phyloP scores from a whole-genome alignment of 345 rosid species.

The Erodium maritimum region DNA sequence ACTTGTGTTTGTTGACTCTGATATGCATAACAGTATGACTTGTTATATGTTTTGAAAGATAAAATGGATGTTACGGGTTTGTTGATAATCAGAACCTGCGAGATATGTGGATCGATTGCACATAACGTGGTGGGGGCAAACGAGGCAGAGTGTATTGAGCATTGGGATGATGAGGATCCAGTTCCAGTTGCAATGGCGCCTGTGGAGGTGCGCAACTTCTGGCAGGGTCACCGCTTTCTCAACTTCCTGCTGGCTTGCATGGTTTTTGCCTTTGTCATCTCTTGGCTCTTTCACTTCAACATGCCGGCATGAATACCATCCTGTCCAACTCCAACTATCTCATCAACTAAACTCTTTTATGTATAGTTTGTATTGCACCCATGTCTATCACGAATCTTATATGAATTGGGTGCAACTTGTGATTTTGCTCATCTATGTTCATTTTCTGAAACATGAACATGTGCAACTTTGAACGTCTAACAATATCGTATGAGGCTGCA shows the following conservation, averaged over 20 bases:
- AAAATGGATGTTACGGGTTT: background rate
- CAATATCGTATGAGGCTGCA: too few relatives aligned
- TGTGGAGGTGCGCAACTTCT: slow-evolving; percentile 13
- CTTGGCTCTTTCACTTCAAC: slow-evolving; percentile 31
- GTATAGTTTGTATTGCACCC: too few relatives aligned
- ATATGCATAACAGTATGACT: too few relatives aligned
- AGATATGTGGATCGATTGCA: slow-evolving; percentile 25
- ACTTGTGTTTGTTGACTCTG: too few relatives aligned
- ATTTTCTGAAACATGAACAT: too few relatives aligned
- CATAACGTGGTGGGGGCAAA: slow-evolving; percentile 17
- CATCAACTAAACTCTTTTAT: too few relatives aligned
- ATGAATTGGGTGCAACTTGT: too few relatives aligned
- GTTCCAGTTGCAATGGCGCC: background rate
- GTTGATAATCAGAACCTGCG: slow-evolving; percentile 18
- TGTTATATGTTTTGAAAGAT: too few relatives aligned
- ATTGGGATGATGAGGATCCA: slow-evolving; percentile 9
- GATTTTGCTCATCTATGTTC: too few relatives aligned
- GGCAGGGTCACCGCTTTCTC: slow-evolving; percentile 23
- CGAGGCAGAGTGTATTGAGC: slow-evolving; percentile 15
- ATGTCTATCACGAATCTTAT: too few relatives aligned
- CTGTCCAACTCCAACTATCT: too few relatives aligned
- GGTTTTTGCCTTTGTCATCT: slow-evolving; percentile 25
- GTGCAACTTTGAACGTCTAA: too few relatives aligned
- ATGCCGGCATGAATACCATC: slow-evolving; percentile 17
- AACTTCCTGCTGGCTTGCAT: slow-evolving; percentile 25